Evolutionary conservation across 192 early-diverging fungal species (phyloP).

Genomic region (Polychytrium aggregatum): DNA sequence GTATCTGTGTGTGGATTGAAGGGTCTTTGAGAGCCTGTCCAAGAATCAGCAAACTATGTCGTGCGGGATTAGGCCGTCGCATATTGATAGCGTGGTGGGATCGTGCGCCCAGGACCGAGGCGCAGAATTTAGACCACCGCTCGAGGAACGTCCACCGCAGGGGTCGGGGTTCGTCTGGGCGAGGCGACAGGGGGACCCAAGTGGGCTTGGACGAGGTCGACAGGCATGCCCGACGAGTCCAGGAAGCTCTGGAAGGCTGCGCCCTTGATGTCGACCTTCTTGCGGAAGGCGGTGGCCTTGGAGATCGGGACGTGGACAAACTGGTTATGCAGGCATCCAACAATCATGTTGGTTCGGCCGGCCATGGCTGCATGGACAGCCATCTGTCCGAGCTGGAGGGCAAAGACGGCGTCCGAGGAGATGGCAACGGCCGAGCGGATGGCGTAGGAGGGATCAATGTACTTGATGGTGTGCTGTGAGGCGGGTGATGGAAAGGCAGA

Average conservation of each 20-base stretch:
- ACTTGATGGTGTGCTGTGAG: constrained; percentile 13
- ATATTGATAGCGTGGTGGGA: too few relatives aligned
- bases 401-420: constrained; percentile 17
- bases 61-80: too few relatives aligned
- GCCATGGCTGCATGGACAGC: constrained; percentile 27
- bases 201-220: too few relatives aligned
- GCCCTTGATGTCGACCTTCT: constrained; percentile 17
- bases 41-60: too few relatives aligned
- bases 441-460: constrained; percentile 24
- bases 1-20: too few relatives aligned
- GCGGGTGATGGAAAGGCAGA: too few relatives aligned
- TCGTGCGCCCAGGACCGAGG: too few relatives aligned
- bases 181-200: too few relatives aligned
- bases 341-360: constrained; percentile 22
- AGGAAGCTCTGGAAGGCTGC: constrained; percentile 9
- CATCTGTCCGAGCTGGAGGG: constrained; percentile 16
- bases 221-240: constrained; percentile 6
- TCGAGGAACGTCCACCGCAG: too few relatives aligned
- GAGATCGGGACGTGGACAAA: constrained; percentile 21
- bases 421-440: constrained; percentile 12
- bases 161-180: too few relatives aligned
- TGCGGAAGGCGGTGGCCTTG: constrained; percentile 16
- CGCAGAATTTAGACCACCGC: too few relatives aligned
- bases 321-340: constrained; percentile 10
- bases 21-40: too few relatives aligned